Base-by-base conservation (phyloP, 805 yeast species). In the Suhomyces kilbournensis region DNA sequence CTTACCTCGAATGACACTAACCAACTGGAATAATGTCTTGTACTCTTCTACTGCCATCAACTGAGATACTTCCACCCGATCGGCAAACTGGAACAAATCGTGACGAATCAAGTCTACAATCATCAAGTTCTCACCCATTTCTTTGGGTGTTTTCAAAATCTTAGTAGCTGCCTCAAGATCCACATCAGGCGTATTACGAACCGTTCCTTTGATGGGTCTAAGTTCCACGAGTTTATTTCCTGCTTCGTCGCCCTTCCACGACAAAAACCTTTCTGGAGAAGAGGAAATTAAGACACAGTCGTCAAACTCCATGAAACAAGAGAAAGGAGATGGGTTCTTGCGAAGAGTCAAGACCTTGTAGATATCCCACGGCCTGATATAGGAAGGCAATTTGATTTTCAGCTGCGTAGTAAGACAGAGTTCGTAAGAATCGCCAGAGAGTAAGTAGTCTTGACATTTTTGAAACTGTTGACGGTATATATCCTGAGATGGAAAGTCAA, bases 121-220 rank as follows among this genome's bases (percentile, higher is more conserved):
- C 99, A 94, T 94, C 53, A 94, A 73, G 59, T 94, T 94, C 65
- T 94, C 99, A 0, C 97, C 99, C 64, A 87, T 81, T 67, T 94
- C 99, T 66, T 94, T 94, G 3, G 96, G 94, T 1, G 96, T 85
- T 49, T 85, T 80, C 45, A 93, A 70, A 19, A 90, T 79, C 38
- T 68, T 66, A 3, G 82, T 74, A 0, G 97, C 98, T 32, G 71
- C 71, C 32, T 75, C 85, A 8, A 74, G 60, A 6, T 81, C 76
- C 72, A 87, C 76, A 0, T 70, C 79, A 0, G 77, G 71, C 0
- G 81, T 70, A 59, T 90, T 90, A 59, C 77, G 82, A 1, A 94
- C 97, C 0, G 99, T 94, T 4, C 99, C 99, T 66, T 94, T 94
- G 52, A 94, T 94, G 1, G 99, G 99, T 50, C 98, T 77, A 63